phyloP scores from a whole-genome alignment of 805 yeast genomes.

The Candida mattraensis region DNA sequence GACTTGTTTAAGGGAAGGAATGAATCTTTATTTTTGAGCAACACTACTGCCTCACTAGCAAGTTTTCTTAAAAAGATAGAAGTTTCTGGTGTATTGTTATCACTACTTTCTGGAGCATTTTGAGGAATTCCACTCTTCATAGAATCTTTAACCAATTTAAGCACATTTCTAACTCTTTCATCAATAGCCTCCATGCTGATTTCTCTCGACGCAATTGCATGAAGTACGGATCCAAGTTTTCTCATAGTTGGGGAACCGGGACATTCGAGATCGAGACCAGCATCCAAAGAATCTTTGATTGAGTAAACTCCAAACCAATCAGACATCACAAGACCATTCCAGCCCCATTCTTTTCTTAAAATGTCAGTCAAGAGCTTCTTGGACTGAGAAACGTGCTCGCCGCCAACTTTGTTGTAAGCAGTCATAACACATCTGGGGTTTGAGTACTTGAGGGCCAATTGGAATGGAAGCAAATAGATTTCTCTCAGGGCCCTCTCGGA shows the following conservation, averaged over 20 bases:
- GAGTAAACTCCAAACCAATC: conserved; percentile 68
- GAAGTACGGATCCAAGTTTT: conserved; percentile 40
- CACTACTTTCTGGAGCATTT: conserved; percentile 37
- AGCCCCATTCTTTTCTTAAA: conserved; percentile 58
- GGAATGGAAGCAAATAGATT: conserved; percentile 63
- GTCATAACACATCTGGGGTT: conserved; percentile 62
- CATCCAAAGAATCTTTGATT: conserved; percentile 45
- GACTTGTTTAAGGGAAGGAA: conserved; percentile 47
- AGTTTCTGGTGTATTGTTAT: conserved; percentile 52
- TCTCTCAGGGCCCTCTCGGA: conserved; percentile 66
- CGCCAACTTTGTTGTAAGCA: conserved; percentile 62
- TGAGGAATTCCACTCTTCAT: conserved; percentile 43
- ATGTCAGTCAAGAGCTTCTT: conserved; percentile 44
- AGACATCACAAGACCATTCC: conserved; percentile 57
- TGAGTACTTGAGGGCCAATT: conserved; percentile 55
- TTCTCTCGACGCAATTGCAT: conserved; percentile 45
- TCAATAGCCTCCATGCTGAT: conserved; percentile 44
- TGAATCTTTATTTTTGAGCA: conserved; percentile 52
- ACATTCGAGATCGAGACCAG: conserved; percentile 66
- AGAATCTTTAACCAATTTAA: conserved; percentile 47
- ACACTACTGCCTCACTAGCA: conserved; percentile 53
- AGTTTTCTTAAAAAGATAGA: conserved; percentile 41
- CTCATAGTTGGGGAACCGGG: conserved; percentile 60
- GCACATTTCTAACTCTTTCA: conserved; percentile 48
- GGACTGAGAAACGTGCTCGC: conserved; percentile 57